Evolutionary conservation across 768 basidiomycete species (phyloP).

Genomic region (Lentinula raphanica): DNA sequence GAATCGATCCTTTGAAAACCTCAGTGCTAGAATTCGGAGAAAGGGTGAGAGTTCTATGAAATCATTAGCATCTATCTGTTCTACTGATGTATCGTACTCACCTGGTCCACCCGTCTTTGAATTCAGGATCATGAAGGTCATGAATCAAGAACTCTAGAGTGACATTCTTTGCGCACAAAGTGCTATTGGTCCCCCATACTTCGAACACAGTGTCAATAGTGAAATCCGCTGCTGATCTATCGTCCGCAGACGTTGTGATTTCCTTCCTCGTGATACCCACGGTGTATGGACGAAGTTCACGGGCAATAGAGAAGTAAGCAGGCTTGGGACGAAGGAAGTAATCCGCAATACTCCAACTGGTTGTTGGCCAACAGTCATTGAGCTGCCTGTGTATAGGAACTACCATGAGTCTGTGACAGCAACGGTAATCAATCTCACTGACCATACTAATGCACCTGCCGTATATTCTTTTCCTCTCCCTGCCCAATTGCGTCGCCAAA

Average conservation of each 20-base stretch:
- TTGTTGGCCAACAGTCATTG: conserved; percentile 92
- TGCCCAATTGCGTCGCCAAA: conserved; percentile 90
- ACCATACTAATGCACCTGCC: conserved; percentile 92
- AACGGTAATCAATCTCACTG: conserved; percentile 43
- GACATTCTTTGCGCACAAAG: conserved; percentile 49
- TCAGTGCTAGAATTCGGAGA: conserved; percentile 78
- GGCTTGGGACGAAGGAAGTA: conserved; percentile 94
- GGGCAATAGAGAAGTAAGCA: conserved; percentile 79
- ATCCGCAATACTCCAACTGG: conserved; percentile 91
- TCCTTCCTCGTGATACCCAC: conserved; percentile 86
- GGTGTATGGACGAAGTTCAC: conserved; percentile 76
- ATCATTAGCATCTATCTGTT: neutral
- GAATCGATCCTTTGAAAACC: conserved; percentile 64
- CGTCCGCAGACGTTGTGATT: conserved; percentile 47
- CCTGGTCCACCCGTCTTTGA: conserved; percentile 47
- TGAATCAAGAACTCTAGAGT: conserved; percentile 63
- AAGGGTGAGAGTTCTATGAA: conserved; percentile 36
- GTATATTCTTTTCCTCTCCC: conserved; percentile 85
- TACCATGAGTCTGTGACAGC: neutral
- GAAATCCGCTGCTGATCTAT: conserved; percentile 62
- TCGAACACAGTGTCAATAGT: conserved; percentile 64
- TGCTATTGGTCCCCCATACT: conserved; percentile 87
- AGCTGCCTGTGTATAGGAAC: conserved; percentile 37
- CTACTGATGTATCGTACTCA: conserved; percentile 15
- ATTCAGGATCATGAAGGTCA: conserved; percentile 54